Percentiles rank a stretch among this genome's conserved stretches.
Conservation (phyloP, 495 filamentous ascomycete genomes). For the Tuber aestivum region DNA sequence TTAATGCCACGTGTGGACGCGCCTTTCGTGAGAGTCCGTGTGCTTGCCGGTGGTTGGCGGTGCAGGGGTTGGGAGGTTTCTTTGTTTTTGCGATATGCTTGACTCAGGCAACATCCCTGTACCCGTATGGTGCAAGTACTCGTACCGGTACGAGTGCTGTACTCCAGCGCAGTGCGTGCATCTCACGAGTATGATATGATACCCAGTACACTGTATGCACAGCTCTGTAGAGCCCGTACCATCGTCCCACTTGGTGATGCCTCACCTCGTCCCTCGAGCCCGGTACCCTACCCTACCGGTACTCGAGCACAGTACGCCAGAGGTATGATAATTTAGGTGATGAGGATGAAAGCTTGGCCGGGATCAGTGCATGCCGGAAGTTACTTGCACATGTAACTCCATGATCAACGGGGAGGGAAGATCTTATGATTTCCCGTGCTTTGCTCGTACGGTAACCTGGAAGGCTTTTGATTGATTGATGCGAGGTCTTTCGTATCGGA, state of each 20-base stretch:
- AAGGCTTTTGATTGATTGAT: background rate
- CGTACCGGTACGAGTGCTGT: background rate
- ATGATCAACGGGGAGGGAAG: background rate
- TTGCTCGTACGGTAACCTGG: background rate
- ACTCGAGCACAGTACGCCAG: too few relatives aligned
- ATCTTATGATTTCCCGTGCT: background rate
- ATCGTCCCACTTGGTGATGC: too few relatives aligned
- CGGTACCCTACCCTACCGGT: too few relatives aligned
- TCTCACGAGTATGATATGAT: too few relatives aligned
- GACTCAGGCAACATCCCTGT: too few relatives aligned
- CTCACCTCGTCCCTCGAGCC: background rate
- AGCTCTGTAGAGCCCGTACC: too few relatives aligned
- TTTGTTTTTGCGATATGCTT: background rate
- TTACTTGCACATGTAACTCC: too few relatives aligned
- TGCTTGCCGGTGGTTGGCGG: background rate
- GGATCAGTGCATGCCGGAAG: background rate
- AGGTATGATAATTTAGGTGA: too few relatives aligned
- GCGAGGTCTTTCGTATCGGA: background rate
- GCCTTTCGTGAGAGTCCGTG: slow-evolving; percentile 1
- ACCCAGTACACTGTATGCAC: too few relatives aligned
- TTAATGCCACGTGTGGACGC: background rate
- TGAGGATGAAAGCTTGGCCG: background rate
- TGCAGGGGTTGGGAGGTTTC: background rate
- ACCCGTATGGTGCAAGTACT: background rate
- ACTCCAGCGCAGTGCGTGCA: too few relatives aligned